phyloP scores from a whole-genome alignment of 495 filamentous ascomycete species.

The Daldinia vernicosa region DNA sequence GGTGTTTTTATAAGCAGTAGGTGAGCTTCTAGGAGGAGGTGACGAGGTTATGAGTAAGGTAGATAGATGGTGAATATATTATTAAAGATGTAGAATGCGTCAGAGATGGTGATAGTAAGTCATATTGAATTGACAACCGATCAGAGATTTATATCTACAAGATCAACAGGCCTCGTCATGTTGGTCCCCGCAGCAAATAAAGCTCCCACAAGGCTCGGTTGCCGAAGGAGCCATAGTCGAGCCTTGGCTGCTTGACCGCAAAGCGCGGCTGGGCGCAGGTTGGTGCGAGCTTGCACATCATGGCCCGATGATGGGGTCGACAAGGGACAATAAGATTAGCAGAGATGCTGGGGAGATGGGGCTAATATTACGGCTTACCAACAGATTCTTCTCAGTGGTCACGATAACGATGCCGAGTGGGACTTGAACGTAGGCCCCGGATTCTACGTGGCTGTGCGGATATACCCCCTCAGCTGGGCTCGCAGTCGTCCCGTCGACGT shows the following conservation, averaged over 20 bases:
- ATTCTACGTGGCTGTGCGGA: slow-evolving; percentile 30
- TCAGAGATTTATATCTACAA: slow-evolving; percentile 21
- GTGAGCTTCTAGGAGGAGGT: background rate
- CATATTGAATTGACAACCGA: background rate
- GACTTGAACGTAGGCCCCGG: slow-evolving; percentile 3
- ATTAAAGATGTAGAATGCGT: slow-evolving; percentile 14
- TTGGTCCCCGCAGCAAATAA: background rate
- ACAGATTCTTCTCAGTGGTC: slow-evolving; percentile 2
- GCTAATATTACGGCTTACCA: slow-evolving; percentile 1
- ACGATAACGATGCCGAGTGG: background rate
- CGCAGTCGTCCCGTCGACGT: slow-evolving; percentile 13
- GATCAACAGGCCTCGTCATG: slow-evolving; percentile 1
- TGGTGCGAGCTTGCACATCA: slow-evolving; percentile 3
- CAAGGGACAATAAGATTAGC: slow-evolving; percentile 6
- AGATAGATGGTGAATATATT: slow-evolving; percentile 10
- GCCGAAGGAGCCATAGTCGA: slow-evolving; percentile 15
- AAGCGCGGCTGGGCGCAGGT: slow-evolving; percentile 26
- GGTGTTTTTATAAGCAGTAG: background rate
- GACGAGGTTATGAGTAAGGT: slow-evolving; percentile 2
- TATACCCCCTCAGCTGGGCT: slow-evolving; percentile 5
- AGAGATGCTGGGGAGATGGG: background rate
- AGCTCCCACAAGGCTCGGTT: slow-evolving; percentile 7
- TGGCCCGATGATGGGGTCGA: background rate
- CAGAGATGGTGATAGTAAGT: slow-evolving; percentile 17
- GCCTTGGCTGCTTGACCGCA: slow-evolving; percentile 31